A percentile compares a stretch with the other conserved stretches of the same genome.
phyloP scores from a whole-genome alignment of 208 protist species.

The Trypanosoma brucei region DNA sequence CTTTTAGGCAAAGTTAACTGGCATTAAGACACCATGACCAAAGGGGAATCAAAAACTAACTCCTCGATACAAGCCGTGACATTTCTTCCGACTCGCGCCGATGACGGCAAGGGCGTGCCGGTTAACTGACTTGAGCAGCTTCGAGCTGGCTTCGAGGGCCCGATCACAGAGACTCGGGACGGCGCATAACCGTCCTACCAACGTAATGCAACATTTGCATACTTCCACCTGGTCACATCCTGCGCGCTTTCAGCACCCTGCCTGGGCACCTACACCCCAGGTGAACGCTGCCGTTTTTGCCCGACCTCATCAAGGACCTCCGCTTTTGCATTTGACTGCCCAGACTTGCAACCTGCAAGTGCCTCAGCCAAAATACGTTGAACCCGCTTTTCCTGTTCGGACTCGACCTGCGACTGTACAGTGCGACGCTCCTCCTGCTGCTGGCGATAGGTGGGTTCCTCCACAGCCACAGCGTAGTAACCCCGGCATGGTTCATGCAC shows the following conservation, averaged over 20 bases:
- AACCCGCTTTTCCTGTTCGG: constrained; percentile 31
- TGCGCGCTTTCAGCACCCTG: not conserved
- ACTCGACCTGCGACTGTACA: constrained; percentile 16
- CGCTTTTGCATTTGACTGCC: no score
- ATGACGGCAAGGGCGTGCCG: no score
- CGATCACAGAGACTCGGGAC: no score
- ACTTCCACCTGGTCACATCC: not conserved
- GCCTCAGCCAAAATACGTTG: constrained; percentile 27
- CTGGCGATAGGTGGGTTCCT: constrained; percentile 32
- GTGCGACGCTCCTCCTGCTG: constrained; percentile 25
- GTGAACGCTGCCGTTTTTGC: constrained; percentile 7
- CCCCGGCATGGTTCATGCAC: constrained; percentile 34
- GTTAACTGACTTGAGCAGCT: no score
- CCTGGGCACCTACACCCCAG: not conserved
- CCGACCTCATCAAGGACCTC: not conserved
- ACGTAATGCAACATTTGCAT: no score
- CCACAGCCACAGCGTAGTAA: constrained; percentile 43
- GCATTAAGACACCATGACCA: no score
- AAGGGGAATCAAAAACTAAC: no score
- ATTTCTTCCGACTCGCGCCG: no score
- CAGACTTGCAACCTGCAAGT: not conserved
- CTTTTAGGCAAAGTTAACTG: no score
- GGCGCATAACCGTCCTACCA: no score
- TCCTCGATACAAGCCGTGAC: no score
- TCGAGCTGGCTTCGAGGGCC: no score